Evolutionary conservation across 805 yeast genomes (phyloP).

Genomic region (Aciculoconidium aculeatum): DNA sequence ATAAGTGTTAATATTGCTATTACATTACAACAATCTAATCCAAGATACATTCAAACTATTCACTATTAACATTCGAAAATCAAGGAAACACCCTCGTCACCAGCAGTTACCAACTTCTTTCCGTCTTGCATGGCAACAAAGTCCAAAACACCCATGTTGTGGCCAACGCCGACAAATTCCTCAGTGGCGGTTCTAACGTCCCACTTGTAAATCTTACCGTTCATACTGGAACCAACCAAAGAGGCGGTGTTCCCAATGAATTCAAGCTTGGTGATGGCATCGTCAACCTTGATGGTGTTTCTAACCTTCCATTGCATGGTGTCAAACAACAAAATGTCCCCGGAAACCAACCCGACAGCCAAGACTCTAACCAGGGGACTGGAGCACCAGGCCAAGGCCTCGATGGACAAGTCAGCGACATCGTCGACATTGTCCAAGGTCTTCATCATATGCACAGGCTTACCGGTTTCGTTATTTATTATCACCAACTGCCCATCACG

Average conservation of each 20-base stretch:
- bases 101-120: constrained; percentile 77
- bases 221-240: constrained; percentile 70
- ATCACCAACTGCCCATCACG: constrained; percentile 82
- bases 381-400: constrained; percentile 72
- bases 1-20: no score
- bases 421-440: constrained; percentile 52
- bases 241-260: constrained; percentile 56
- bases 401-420: constrained; percentile 38
- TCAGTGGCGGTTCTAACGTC: constrained; percentile 83
- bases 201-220: constrained; percentile 82
- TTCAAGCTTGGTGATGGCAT: constrained; percentile 74
- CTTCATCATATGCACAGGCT: constrained; percentile 58
- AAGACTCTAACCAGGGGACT: constrained; percentile 48
- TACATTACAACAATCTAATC: no score
- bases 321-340: constrained; percentile 79
- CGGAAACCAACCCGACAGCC: constrained; percentile 88
- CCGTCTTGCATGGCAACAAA: constrained; percentile 67
- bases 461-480: constrained; percentile 71
- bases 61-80: constrained; percentile 42
- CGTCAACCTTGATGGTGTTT: constrained; percentile 61
- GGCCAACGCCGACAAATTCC: constrained; percentile 80
- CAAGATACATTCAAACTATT: no score
- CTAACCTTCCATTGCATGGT: constrained; percentile 83
- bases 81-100: constrained; percentile 92
- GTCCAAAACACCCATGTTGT: constrained; percentile 89